These are phyloP conservation scores for Rhododendron molle DNA, from an alignment of 148 eudicot species.

Conservation along the genomic window DNA sequence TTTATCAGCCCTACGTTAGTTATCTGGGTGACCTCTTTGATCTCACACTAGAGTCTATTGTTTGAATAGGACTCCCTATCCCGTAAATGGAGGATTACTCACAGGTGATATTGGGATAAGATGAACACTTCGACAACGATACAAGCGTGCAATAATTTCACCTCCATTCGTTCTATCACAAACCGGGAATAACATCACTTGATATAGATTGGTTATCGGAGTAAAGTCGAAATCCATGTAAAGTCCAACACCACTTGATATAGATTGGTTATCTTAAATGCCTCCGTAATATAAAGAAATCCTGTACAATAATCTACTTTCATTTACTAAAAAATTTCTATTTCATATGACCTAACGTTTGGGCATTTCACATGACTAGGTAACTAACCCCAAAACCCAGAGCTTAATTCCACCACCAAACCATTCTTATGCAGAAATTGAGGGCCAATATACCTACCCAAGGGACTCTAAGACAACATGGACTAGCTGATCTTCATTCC, in stretches of 20 bases:
- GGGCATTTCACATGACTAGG: constrained; percentile 25
- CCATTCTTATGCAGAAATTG: not conserved
- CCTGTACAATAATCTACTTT: not conserved
- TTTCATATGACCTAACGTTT: not conserved
- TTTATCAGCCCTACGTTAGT: not conserved
- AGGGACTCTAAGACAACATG: not conserved
- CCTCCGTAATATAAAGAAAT: not conserved
- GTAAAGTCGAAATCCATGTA: not conserved
- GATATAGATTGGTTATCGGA: not conserved
- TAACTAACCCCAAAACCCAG: constrained; percentile 16
- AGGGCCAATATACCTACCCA: not conserved
- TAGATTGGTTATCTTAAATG: not conserved
- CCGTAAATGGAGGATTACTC: not conserved
- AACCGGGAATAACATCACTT: not conserved
- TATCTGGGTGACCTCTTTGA: not conserved
- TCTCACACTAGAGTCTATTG: not conserved
- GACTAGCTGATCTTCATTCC: not conserved
- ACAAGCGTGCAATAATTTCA: not conserved
- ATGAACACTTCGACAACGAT: not conserved
- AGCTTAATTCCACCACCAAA: not conserved
- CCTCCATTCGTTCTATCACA: not conserved
- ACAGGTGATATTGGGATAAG: not conserved
- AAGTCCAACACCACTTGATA: no score
- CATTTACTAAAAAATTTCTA: not conserved
- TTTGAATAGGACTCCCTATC: not conserved